Conservation (phyloP, 2,329 filamentous ascomycete species). For the Annulohypoxylon truncatum region DNA sequence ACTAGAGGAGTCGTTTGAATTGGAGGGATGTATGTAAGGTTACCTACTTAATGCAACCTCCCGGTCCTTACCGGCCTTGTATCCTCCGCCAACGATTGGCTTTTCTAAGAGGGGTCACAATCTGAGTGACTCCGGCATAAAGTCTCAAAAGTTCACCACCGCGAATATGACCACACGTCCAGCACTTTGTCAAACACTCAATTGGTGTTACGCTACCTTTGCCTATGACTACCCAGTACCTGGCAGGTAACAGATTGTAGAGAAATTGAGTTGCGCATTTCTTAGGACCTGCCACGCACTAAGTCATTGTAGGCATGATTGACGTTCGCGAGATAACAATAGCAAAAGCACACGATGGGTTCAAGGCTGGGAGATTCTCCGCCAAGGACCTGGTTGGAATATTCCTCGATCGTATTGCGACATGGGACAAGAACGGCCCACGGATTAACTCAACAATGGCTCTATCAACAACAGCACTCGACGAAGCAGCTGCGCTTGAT, state of each 20-base stretch:
- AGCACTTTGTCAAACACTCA: too few species aligned
- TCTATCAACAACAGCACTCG: constrained; percentile 33
- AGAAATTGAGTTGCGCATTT: too few species aligned
- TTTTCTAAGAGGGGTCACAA: neutral
- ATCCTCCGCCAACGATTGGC: neutral
- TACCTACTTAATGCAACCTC: neutral
- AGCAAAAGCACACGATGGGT: constrained; percentile 33
- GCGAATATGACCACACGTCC: too few species aligned
- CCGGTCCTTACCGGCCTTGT: neutral
- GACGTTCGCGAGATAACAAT: constrained; percentile 40
- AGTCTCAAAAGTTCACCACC: neutral
- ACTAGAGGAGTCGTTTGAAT: neutral
- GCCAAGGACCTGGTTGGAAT: constrained; percentile 22
- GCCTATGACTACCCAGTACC: too few species aligned
- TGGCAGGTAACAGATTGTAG: too few species aligned
- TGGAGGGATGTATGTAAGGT: neutral
- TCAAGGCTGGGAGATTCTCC: constrained; percentile 28
- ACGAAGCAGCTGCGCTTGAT: constrained; percentile 38
- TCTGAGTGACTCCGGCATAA: neutral
- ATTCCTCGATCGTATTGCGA: constrained; percentile 37
- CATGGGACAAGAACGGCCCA: constrained; percentile 39
- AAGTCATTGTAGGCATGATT: constrained; percentile 14
- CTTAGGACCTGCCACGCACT: too few species aligned
- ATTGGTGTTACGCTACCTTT: too few species aligned
- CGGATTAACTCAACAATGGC: constrained; percentile 39